These are phyloP conservation scores for Aspergillus hancockii DNA, from an alignment of 495 filamentous ascomycete genomes.

Conservation along the genomic window DNA sequence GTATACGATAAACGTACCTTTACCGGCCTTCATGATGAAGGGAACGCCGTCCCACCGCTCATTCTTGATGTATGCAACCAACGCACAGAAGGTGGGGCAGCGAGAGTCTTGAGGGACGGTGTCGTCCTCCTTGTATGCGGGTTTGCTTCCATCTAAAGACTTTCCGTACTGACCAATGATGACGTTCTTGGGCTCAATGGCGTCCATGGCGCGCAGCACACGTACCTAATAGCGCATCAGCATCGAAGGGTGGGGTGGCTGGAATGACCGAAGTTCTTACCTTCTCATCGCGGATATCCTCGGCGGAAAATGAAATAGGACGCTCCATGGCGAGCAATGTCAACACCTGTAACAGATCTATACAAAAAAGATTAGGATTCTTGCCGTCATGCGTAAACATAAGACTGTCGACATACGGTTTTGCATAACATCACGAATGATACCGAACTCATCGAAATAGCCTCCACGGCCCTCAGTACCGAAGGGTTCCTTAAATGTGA, in stretches of 20 bases:
- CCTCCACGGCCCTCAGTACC: slow-evolving; percentile 98
- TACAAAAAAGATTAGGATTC: slow-evolving; percentile 23
- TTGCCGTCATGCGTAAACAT: background rate
- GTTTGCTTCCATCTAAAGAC: slow-evolving; percentile 95
- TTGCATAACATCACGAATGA: slow-evolving; percentile 98
- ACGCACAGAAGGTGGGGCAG: slow-evolving; percentile 96
- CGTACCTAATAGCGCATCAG: slow-evolving; percentile 48
- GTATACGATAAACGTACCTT: slow-evolving; percentile 53
- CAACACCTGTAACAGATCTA: slow-evolving; percentile 90
- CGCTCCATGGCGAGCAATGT: slow-evolving; percentile 98
- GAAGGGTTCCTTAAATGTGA: slow-evolving; percentile 99
- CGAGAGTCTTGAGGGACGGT: slow-evolving; percentile 96
- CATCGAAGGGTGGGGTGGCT: background rate
- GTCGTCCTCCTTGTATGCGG: slow-evolving; percentile 97
- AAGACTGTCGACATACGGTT: slow-evolving; percentile 57
- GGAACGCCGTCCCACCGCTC: slow-evolving; percentile 99
- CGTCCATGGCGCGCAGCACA: slow-evolving; percentile 87
- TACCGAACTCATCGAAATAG: slow-evolving; percentile 99
- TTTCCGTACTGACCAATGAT: slow-evolving; percentile 99
- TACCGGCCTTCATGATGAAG: slow-evolving; percentile 99
- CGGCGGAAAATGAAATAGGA: slow-evolving; percentile 95
- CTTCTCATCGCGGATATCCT: slow-evolving; percentile 99
- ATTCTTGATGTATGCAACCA: slow-evolving; percentile 98
- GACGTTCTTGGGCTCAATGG: slow-evolving; percentile 99
- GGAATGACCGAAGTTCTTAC: slow-evolving; percentile 40